These are phyloP conservation scores for Kickxella alabastrina DNA, from an alignment of 192 early-diverging fungal species.

Conservation along the genomic window DNA sequence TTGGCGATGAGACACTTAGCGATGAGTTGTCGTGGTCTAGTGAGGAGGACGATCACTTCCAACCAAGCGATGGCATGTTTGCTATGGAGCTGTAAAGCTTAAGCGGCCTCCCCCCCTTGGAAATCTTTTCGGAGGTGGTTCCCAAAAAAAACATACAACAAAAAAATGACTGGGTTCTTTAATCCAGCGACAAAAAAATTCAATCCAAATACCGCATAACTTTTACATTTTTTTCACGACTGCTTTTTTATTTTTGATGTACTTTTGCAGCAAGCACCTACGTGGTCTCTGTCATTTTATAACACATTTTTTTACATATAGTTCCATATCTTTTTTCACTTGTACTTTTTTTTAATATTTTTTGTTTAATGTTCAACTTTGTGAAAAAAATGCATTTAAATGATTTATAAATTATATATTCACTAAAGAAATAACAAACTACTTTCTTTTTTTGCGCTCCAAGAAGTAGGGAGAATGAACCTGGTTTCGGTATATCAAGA, in stretches of 20 bases:
- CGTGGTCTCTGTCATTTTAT: too few species aligned
- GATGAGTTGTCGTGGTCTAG: constrained; percentile 41
- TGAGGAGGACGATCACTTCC: constrained; percentile 30
- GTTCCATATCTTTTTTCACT: background rate
- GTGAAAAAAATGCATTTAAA: too few species aligned
- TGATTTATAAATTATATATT: too few species aligned
- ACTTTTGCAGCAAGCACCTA: background rate
- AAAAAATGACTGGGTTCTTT: background rate
- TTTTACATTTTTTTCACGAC: background rate
- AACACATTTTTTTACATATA: background rate
- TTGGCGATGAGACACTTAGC: constrained; percentile 37
- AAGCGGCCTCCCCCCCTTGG: background rate
- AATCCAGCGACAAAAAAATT: background rate
- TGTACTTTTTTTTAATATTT: background rate
- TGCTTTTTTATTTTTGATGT: background rate
- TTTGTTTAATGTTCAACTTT: background rate
- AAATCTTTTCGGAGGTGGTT: too few species aligned
- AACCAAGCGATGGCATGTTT: constrained; percentile 31
- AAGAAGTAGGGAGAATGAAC: too few species aligned
- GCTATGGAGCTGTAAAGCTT: constrained; percentile 33
- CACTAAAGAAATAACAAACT: too few species aligned
- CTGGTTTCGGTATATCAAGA: too few species aligned
- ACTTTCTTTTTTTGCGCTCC: too few species aligned
- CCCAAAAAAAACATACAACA: too few species aligned
- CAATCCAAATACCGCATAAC: background rate